A percentile compares a stretch with the other conserved stretches of the same genome.
Evolutionary conservation across 1,284 basidiomycete genomes (phyloP).

Genomic region (Cryptococcus sp.): DNA sequence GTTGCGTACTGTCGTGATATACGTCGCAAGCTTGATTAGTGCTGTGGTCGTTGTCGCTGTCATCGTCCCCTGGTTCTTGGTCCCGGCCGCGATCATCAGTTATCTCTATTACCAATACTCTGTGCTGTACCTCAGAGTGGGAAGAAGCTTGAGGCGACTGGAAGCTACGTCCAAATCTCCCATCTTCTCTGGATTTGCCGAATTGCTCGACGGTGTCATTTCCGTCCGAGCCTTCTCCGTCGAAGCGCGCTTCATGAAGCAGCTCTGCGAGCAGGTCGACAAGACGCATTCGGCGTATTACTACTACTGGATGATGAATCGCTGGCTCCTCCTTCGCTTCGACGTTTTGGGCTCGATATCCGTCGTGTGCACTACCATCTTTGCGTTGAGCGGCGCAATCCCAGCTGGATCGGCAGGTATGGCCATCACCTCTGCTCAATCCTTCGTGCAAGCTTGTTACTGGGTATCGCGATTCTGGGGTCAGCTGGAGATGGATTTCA

Average conservation of each 20-base stretch:
- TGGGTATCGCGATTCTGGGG: slow-evolving; percentile 54
- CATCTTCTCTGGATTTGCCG: slow-evolving; percentile 66
- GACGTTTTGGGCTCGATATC: slow-evolving; percentile 73
- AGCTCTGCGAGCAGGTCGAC: slow-evolving; percentile 71
- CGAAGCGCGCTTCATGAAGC: slow-evolving; percentile 73
- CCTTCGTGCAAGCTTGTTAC: slow-evolving; percentile 50
- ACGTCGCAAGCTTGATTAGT: slow-evolving; percentile 69
- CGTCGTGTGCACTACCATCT: slow-evolving; percentile 71
- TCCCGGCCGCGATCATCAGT: slow-evolving; percentile 66
- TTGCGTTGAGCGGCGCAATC: slow-evolving; percentile 70
- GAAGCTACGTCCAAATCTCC: slow-evolving; percentile 57
- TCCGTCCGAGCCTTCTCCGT: slow-evolving; percentile 88
- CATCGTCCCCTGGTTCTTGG: slow-evolving; percentile 70
- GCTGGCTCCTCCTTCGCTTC: slow-evolving; percentile 70
- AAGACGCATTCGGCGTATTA: slow-evolving; percentile 56
- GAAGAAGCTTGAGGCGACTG: slow-evolving; percentile 74
- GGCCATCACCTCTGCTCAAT: slow-evolving; percentile 68
- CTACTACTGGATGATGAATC: slow-evolving; percentile 66
- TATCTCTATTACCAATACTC: slow-evolving; percentile 66
- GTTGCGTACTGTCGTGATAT: slow-evolving; percentile 70
- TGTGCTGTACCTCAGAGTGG: slow-evolving; percentile 68
- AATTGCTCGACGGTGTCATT: slow-evolving; percentile 73
- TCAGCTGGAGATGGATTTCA: slow-evolving; percentile 60
- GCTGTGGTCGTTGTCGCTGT: slow-evolving; percentile 64
- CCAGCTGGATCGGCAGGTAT: slow-evolving; percentile 76